Base-by-base conservation (phyloP, 179 eudicot genomes). In the Sideroxylon spinosum region DNA sequence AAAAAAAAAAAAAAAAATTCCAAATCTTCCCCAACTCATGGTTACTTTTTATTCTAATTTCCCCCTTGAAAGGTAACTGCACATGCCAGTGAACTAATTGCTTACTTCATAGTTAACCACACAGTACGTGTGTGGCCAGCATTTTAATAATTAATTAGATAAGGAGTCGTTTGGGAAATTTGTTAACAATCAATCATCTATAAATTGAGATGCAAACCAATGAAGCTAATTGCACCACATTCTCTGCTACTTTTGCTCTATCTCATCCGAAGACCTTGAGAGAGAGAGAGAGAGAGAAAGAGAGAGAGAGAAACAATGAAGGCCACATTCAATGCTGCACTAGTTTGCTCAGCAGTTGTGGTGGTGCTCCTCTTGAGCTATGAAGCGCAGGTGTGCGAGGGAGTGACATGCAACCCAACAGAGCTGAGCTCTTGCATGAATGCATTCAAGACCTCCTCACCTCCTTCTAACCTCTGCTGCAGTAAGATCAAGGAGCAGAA, bases 381-480 rank as follows among this genome's bases (percentile, higher is more conserved):
- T 12, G 77, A 56, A 50, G 26, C 78, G 16, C 60, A 72, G 59
- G 9, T 77, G 22, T 37, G 80, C 0, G 2, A 56, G 62, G 83
- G 81, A 0, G 86, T 75, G 49, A 83, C 83, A 4, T 87, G 90
- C 86, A 60, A 73, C 80, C 77, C 83, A 4, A 46, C 72, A 8
- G 81, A 77, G 78, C 84, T 87, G 68, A 73, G 74, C 53, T 72
- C 88, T 4, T 87, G 90, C 73, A 49, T 49, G 79, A 7, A 17
- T 1, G 88, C 90, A 0, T 63, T 85, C 64, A 61, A 79, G 3
- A 73, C 84, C 2, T 28, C 76, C 44, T 22, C 55, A 9, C 79
- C 77, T 10, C 88, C 88, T 13, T 73, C 87, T 8, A 1, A 19
- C 13, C 46, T 20, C 2, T 85, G 87, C 78, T 85, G 87, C 77